Base-by-base conservation (phyloP, 2,329 filamentous ascomycete genomes). In the Fusarium succisae region DNA sequence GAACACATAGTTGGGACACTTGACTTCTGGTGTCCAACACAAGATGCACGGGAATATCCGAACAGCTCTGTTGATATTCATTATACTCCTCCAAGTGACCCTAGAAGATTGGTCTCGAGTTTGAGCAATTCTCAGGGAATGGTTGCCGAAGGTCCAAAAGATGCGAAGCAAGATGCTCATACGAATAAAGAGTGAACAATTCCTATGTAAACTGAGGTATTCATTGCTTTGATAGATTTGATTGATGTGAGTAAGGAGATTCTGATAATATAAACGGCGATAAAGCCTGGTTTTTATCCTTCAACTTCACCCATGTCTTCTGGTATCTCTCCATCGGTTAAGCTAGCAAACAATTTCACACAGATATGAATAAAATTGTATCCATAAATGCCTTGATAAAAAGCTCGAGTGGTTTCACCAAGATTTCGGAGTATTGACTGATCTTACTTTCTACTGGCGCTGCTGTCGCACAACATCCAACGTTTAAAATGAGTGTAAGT, bases 1-100 rank as follows among this genome's bases (percentile, higher is more conserved):
- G 37, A 78, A 78, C 62, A 78, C 76, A 60, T 76, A 77, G 59
- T 76, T 77, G 43, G 70, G 44, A 43, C 76, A 78, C 72, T 77
- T 77, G 66, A 77, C 64, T 54, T 74, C 70, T 44, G 74, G 74
- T 73, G 72, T 68, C 76, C 76, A 78, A 39, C 72, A 70, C 30
- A 69, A 39, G 35, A 77, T 50, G 54, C 74, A 77, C 15, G 76
- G 74, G 53, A 73, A 78, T 58, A 77, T 53, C 55, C 63, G 70
- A 43, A 76, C 64, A 12, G 66, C 41, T 48, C 65, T 74, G 48
- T 65, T 75, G 18, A 44, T 48, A 39, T 65, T 73, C 74, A 78
- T 77, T 41, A n/a, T 62, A n/a, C 58, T 48, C 45, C 50, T 56
- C 35, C 54, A 37, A 63, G 28, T 9, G 24, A 39, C 26, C 38